A percentile compares a stretch with the other conserved stretches of the same genome.
These are phyloP conservation scores for Aspergillus bombycis DNA, from an alignment of 2,329 filamentous ascomycete species.

Conservation along the genomic window DNA sequence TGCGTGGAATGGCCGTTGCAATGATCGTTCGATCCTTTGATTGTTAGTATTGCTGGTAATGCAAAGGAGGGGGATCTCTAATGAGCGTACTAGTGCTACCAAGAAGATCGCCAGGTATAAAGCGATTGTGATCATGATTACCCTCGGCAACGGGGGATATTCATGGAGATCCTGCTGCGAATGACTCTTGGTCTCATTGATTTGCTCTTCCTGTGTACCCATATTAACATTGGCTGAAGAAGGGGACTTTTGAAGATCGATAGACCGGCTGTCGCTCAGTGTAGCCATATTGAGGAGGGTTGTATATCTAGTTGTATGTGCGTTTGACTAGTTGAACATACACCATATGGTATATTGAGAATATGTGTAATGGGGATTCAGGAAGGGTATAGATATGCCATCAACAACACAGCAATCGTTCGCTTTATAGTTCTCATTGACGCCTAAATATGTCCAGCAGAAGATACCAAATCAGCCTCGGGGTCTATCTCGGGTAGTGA, in stretches of 20 bases:
- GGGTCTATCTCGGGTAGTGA: neutral
- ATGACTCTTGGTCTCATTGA: neutral
- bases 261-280: neutral
- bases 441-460: neutral
- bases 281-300: neutral
- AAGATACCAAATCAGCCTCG: neutral
- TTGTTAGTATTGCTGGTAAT: neutral
- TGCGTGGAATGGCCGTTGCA: slow-evolving; percentile 32
- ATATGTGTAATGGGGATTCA: neutral
- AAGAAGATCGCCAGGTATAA: neutral
- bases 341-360: neutral
- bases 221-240: neutral
- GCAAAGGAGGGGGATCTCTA: neutral
- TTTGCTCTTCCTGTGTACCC: neutral
- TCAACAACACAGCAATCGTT: neutral
- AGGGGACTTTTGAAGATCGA: neutral
- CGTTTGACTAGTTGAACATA: neutral
- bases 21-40: neutral
- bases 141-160: neutral
- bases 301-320: neutral
- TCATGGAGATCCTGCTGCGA: neutral
- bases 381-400: neutral
- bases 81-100: neutral
- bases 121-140: neutral
- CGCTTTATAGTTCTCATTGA: neutral